Evolutionary conservation across 2,329 filamentous ascomycete species (phyloP), one percentile per base, ranked within the genome.

Genomic region (Trichoderma polysporum): DNA sequence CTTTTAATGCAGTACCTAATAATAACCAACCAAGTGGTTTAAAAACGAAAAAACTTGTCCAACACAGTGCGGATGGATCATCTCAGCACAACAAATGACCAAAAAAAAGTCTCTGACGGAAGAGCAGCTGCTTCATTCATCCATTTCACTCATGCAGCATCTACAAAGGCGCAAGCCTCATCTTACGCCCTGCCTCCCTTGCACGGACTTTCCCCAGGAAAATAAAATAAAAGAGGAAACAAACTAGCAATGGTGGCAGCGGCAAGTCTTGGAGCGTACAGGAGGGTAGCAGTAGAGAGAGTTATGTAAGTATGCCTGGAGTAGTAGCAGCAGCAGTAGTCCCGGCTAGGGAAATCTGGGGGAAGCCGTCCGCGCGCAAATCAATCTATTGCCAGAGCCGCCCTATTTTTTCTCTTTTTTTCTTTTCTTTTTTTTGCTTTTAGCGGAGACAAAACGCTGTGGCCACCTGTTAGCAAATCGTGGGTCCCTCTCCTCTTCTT

Each of bases 291-390:
- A 41, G n/a, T 19, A 45, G n/a, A n/a, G n/a, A n/a, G n/a, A n/a
- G n/a, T n/a, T n/a, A n/a, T n/a, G n/a, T n/a, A n/a, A n/a, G n/a
- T n/a, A 45, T 17, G 22, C n/a, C 41, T 53, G 50, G 50, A 31
- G 33, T 35, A 35, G 50, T 9, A 27, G 47, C 15, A 13, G 17
- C 47, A 35, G n/a, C 15, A 56, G 33, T 56, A 63, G 59, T 64
- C 61, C 45, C 61, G 61, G 61, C 50, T 64, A 56, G 19, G 39
- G 29, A 64, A 64, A 64, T 56, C 61, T 56, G 61, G 61, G 61
- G 61, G 49, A 59, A 64, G 61, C 60, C 60, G 47, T 63, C 49
- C 39, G 27, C 41, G 29, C 31, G 19, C 56, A n/a, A 33, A 45
- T 45, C 39, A 63, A 31, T 52, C 47, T n/a, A 45, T 6, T 17